These are phyloP conservation scores for Fusarium beomiforme DNA, from an alignment of 2,329 filamentous ascomycete species.

Conservation along the genomic window DNA sequence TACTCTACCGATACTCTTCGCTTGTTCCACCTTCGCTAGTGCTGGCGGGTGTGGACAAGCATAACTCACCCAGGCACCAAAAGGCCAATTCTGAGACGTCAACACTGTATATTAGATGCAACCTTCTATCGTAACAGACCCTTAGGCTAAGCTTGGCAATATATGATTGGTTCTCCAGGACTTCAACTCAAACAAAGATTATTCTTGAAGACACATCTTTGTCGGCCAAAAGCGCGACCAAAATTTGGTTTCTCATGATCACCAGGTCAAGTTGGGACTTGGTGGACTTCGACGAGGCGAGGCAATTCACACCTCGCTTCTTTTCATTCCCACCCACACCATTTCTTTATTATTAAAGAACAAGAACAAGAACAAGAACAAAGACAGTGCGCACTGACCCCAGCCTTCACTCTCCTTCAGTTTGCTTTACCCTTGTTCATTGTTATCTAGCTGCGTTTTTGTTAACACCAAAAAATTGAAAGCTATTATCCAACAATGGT, in stretches of 20 bases:
- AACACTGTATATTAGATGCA: neutral
- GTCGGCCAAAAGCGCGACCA: conserved; percentile 22
- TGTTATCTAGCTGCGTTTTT: conserved; percentile 8
- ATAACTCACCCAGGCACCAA: conserved; percentile 15
- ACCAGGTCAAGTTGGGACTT: neutral
- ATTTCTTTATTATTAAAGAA: neutral
- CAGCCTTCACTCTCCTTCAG: neutral
- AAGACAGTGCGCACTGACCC: neutral
- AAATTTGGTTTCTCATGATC: neutral
- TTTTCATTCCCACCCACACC: conserved; percentile 19
- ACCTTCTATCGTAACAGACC: conserved; percentile 10
- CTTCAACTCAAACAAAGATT: conserved; percentile 36
- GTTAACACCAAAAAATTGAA: conserved; percentile 4
- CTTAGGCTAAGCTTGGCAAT: neutral
- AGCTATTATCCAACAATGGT: conserved; percentile 19
- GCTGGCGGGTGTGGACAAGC: neutral
- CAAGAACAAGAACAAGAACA: too few species aligned
- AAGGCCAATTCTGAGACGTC: conserved; percentile 11
- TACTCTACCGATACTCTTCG: too few species aligned
- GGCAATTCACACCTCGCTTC: conserved; percentile 7
- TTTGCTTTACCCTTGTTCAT: neutral
- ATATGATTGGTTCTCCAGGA: conserved; percentile 37
- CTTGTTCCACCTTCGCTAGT: neutral
- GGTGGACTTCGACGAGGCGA: neutral
- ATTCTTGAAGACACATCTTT: conserved; percentile 23